Conservation (phyloP, 2,329 filamentous ascomycete species). For the Pseudogymnoascus destructans region DNA sequence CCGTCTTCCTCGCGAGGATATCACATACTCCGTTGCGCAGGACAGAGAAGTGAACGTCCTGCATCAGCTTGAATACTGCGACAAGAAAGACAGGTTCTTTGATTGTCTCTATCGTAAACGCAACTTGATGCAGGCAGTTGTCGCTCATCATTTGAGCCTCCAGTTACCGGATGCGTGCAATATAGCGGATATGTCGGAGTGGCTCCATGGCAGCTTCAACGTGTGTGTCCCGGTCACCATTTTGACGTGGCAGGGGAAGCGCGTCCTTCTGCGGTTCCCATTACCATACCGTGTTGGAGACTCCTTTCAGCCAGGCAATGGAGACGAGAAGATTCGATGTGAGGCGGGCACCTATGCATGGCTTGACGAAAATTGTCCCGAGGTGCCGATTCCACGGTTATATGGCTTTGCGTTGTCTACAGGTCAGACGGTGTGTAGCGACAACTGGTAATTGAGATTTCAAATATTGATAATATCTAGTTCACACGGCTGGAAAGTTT, state of each 20-base stretch:
- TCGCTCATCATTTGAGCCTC: slow-evolving; percentile 22
- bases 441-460: background rate
- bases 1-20: slow-evolving; percentile 12
- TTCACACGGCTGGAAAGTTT: background rate
- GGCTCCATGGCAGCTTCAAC: slow-evolving; percentile 28
- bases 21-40: slow-evolving; percentile 2
- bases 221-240: slow-evolving; percentile 25
- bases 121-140: slow-evolving; percentile 19
- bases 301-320: slow-evolving; percentile 27
- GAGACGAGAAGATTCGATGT: slow-evolving; percentile 31
- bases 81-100: slow-evolving; percentile 19
- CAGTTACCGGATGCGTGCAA: slow-evolving; percentile 13
- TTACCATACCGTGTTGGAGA: slow-evolving; percentile 30
- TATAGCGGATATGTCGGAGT: slow-evolving; percentile 20
- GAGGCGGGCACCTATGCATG: slow-evolving; percentile 31
- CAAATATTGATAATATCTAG: background rate
- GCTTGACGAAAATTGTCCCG: slow-evolving; percentile 28
- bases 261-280: slow-evolving; percentile 20
- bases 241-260: slow-evolving; percentile 12
- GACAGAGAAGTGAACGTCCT: slow-evolving; percentile 1
- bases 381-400: slow-evolving; percentile 27
- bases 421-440: slow-evolving; percentile 21
- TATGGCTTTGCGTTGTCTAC: slow-evolving; percentile 27
- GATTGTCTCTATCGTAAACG: slow-evolving; percentile 14
- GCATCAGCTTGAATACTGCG: slow-evolving; percentile 11